phyloP scores from a whole-genome alignment of 2,329 filamentous ascomycete genomes.

The Huntiella abstrusa region DNA sequence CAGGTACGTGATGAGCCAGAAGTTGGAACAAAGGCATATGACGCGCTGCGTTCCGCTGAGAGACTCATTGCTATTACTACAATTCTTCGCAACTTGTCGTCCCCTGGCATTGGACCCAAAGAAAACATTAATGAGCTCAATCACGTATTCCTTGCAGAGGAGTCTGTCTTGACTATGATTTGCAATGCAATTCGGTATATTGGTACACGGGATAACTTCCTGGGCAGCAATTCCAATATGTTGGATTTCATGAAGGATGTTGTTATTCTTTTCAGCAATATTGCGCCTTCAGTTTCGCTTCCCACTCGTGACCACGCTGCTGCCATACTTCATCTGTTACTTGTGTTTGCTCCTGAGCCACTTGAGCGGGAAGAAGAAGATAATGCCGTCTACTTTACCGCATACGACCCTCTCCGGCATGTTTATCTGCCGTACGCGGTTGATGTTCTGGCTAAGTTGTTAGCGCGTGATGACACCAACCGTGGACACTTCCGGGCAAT shows the following conservation, averaged over 20 bases:
- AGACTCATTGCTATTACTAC: constrained; percentile 79
- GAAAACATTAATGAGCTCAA: not conserved
- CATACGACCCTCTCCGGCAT: constrained; percentile 65
- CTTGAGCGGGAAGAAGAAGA: constrained; percentile 38
- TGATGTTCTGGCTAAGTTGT: constrained; percentile 74
- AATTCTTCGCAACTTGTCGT: constrained; percentile 82
- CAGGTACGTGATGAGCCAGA: constrained; percentile 51
- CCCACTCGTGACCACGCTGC: constrained; percentile 74
- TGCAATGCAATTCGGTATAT: constrained; percentile 70
- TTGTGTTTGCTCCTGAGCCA: constrained; percentile 74
- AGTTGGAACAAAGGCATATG: constrained; percentile 60
- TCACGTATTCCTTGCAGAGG: constrained; percentile 44
- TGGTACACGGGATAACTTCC: constrained; percentile 71
- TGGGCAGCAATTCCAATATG: constrained; percentile 66
- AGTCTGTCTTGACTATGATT: constrained; percentile 63
- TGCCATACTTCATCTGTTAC: constrained; percentile 69
- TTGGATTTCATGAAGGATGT: constrained; percentile 96
- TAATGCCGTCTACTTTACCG: constrained; percentile 48
- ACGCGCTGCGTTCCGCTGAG: constrained; percentile 73
- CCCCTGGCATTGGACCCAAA: not conserved
- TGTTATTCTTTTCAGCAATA: constrained; percentile 75
- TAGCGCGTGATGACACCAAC: constrained; percentile 88
- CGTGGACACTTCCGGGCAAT: constrained; percentile 66
- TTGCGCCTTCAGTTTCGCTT: constrained; percentile 61
- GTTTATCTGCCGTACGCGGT: constrained; percentile 78